phyloP scores from a whole-genome alignment of 257 asterid species.

The Solanum stenotomum region DNA sequence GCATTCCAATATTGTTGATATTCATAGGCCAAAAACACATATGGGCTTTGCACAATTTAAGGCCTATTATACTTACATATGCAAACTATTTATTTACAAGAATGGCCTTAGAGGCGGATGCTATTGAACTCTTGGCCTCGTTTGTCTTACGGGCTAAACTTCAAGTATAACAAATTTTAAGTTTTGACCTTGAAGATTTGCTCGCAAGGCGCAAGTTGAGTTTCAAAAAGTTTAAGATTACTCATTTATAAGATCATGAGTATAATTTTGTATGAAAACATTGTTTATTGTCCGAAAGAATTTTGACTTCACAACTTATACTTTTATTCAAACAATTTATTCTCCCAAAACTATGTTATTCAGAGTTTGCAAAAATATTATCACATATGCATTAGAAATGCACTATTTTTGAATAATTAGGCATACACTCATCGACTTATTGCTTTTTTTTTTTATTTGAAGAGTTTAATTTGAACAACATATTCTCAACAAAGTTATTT shows the following conservation, averaged over 20 bases:
- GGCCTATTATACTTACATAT: neutral
- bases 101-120: neutral
- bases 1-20: neutral
- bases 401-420: neutral
- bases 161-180: too few species aligned
- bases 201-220: neutral
- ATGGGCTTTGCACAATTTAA: neutral
- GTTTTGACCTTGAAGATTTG: neutral
- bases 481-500: too few species aligned
- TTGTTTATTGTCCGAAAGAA: neutral
- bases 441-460: too few species aligned
- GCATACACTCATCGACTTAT: neutral
- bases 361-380: neutral
- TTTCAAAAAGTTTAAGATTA: neutral
- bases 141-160: too few species aligned
- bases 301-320: neutral
- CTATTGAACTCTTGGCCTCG: neutral
- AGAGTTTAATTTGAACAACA: too few species aligned
- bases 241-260: too few species aligned
- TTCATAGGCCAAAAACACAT: neutral
- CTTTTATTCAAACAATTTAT: neutral
- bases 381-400: neutral
- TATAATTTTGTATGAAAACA: neutral
- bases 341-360: neutral
- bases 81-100: neutral